A percentile compares a stretch with the other conserved stretches of the same genome.
These are phyloP conservation scores for Fomes fomentarius DNA, from an alignment of 1,284 basidiomycete genomes.

Conservation along the genomic window DNA sequence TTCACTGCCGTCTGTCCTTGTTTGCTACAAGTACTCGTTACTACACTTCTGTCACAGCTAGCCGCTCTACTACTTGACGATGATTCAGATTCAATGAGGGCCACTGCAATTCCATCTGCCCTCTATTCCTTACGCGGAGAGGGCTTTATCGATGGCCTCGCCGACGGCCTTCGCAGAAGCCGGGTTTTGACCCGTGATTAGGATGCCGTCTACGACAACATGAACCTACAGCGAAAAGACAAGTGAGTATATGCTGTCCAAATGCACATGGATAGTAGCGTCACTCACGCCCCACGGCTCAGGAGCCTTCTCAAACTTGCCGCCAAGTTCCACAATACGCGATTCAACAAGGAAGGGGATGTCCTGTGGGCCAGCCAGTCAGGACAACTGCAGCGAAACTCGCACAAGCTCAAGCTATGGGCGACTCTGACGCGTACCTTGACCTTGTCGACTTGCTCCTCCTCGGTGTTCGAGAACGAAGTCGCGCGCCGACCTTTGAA, in stretches of 20 bases:
- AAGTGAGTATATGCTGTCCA: neutral
- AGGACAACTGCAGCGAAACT: neutral
- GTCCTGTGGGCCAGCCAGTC: conserved; percentile 27
- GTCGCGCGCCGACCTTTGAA: conserved; percentile 65
- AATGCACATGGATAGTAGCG: no score
- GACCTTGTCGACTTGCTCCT: conserved; percentile 47
- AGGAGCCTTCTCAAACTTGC: conserved; percentile 58
- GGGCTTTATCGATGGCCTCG: conserved; percentile 48
- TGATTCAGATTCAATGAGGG: no score
- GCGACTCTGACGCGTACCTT: conserved; percentile 31
- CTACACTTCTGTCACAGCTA: no score
- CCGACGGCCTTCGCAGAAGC: conserved; percentile 58
- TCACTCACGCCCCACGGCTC: conserved; percentile 58
- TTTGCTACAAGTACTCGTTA: no score
- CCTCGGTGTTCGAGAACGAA: conserved; percentile 75
- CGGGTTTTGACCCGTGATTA: conserved; percentile 75
- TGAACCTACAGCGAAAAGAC: conserved; percentile 37
- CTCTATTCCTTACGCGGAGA: conserved; percentile 16
- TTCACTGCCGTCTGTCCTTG: no score
- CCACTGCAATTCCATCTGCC: neutral
- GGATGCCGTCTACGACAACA: conserved; percentile 51
- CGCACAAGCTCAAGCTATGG: neutral
- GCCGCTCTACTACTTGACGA: no score
- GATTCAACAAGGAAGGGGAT: conserved; percentile 77
- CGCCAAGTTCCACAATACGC: conserved; percentile 62